Evolutionary conservation across 371 early-diverging fungal genomes (phyloP).

Genomic region (Mortierella sp.): DNA sequence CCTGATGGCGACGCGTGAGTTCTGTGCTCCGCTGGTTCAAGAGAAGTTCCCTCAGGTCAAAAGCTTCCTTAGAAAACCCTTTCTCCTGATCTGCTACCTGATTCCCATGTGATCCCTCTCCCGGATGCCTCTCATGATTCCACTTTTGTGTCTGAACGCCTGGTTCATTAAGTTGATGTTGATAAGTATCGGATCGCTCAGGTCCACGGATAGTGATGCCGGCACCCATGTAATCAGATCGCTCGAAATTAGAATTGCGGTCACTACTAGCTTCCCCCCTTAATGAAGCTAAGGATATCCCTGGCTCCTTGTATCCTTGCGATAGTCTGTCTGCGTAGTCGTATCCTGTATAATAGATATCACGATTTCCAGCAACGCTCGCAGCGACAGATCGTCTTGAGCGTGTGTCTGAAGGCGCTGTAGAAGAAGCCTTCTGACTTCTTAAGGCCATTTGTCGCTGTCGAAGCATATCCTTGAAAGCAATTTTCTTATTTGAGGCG

Average conservation of each 20-base stretch:
- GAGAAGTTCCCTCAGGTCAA: slow-evolving; percentile 24
- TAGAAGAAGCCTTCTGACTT: slow-evolving; percentile 29
- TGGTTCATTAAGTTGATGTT: neutral
- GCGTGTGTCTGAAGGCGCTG: slow-evolving; percentile 25
- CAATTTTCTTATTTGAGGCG: slow-evolving; percentile 17
- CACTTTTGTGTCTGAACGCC: slow-evolving; percentile 4
- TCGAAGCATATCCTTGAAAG: slow-evolving; percentile 41
- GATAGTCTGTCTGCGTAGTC: neutral
- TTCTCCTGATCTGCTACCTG: neutral
- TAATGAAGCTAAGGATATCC: slow-evolving; percentile 31
- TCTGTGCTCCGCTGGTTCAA: slow-evolving; percentile 11
- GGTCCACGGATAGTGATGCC: slow-evolving; percentile 24
- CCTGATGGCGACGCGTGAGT: slow-evolving; percentile 7
- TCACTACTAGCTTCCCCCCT: slow-evolving; percentile 25
- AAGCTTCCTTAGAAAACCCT: slow-evolving; percentile 16
- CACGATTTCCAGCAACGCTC: slow-evolving; percentile 5
- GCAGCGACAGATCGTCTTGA: slow-evolving; percentile 22
- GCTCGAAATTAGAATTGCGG: neutral
- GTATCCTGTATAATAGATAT: slow-evolving; percentile 2
- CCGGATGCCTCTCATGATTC: slow-evolving; percentile 10
- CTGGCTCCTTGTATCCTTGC: slow-evolving; percentile 15
- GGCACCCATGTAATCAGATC: neutral
- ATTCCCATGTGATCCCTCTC: neutral
- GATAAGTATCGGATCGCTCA: neutral
- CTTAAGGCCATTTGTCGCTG: slow-evolving; percentile 37